Evolutionary conservation across 441 rosid genomes (phyloP), one percentile per base, ranked within the genome.

Genomic region (Bruguiera hainesii): DNA sequence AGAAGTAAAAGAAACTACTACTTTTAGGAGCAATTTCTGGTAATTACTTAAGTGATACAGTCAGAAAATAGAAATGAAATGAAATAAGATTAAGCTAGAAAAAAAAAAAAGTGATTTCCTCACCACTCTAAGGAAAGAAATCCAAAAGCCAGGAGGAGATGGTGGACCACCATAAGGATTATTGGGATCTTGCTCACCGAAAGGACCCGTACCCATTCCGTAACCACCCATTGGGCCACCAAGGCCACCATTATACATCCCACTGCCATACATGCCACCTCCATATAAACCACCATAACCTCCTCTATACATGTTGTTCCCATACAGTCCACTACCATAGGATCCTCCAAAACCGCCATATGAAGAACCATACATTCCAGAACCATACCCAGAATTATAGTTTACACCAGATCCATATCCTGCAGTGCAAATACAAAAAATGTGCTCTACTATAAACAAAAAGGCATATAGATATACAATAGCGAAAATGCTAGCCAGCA

Each of bases 101-200:
- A 8, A n/a, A 20, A 31, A 26, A 21, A 58, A 6, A 64, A 1
- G n/a, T 26, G 13, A 23, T 15, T 67, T 60, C 39, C 79, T 76
- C 79, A 95, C 99, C 94, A 90, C 96, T 4, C 77, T 86, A 63
- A 92, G 90, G 76, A 95, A 92, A 64, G 98, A 92, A 65, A 95
- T 84, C 99, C 99, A 95, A 71, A 95, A 92, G 60, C 99, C 88
- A 16, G 99, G 99, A 26, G 98, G 98, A 64, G 95, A 83, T 28
- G 98, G 72, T 35, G 97, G 97, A 73, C 76, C 81, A 57, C 90
- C 95, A 75, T 70, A 85, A 64, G 97, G 97, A 77, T 91, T 87
- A 64, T 93, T 94, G 5, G 95, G 99, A 82, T 90, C 98, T 82
- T 89, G 98, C 74, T 79, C 90, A 67, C 91, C 97, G 66, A 84